Conservation (phyloP, 805 yeast species). For the Saccharomycopsis selenospora region DNA sequence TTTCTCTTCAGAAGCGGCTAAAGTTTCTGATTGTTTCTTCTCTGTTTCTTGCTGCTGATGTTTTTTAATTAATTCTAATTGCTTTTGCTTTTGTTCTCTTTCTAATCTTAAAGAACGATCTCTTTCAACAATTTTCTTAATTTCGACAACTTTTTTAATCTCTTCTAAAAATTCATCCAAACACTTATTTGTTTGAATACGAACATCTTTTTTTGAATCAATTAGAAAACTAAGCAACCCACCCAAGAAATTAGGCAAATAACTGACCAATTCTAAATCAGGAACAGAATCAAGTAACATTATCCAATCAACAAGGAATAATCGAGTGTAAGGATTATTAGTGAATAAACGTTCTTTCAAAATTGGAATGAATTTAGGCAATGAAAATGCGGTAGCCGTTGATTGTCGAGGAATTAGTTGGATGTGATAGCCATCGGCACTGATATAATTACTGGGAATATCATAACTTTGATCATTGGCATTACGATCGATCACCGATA, state of each 20-base stretch:
- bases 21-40: background rate
- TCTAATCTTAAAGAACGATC: constrained; percentile 23
- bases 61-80: constrained; percentile 11
- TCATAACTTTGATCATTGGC: constrained; percentile 34
- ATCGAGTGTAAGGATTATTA: constrained; percentile 85
- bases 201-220: constrained; percentile 78
- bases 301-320: constrained; percentile 90
- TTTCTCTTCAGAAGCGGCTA: no score
- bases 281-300: constrained; percentile 90
- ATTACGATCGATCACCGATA: constrained; percentile 56
- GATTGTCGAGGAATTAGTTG: constrained; percentile 52
- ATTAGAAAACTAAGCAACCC: constrained; percentile 75
- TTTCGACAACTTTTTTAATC: constrained; percentile 65
- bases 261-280: constrained; percentile 78
- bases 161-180: constrained; percentile 72
- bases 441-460: constrained; percentile 39
- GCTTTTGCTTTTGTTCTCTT: constrained; percentile 20
- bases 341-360: constrained; percentile 86
- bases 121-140: constrained; percentile 46
- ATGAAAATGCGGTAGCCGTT: constrained; percentile 64
- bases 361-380: constrained; percentile 86
- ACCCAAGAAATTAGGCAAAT: constrained; percentile 81
- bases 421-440: constrained; percentile 49
- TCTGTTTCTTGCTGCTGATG: no score
- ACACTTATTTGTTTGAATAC: constrained; percentile 76